Evolutionary conservation across 1,284 basidiomycete genomes (phyloP), one percentile per base, ranked within the genome.

Genomic region (Cryptococcus neoformans): DNA sequence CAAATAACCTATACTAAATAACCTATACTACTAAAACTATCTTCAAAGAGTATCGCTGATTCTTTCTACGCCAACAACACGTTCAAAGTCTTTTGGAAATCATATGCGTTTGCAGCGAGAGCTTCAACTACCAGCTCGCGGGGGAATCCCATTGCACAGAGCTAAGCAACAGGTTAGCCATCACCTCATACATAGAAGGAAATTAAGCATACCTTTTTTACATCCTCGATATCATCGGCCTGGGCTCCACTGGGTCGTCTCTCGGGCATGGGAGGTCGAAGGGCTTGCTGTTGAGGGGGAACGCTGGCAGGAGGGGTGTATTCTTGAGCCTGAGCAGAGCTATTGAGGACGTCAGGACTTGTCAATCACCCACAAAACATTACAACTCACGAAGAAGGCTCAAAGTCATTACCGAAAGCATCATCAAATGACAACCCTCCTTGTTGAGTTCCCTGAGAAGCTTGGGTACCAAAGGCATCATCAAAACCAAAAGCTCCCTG

Each of bases 351-450:
- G n/a, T 41, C 40, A 41, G 40, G 40, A 11, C 40, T 41, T 38
- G 45, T 36, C 35, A 16, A 37, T n/a, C 14, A 5, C 37, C n/a
- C 12, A 39, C 11, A 34, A 21, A 35, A 21, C 17, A 36, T 17
- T 51, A 16, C 14, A 44, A 28, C 54, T 44, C 46, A 54, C 54
- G 50, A 65, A 59, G 48, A 59, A 48, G 66, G 65, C 45, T 68
- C 66, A 57, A 73, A 74, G 35, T 71, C 71, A 1, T 62, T 68
- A 47, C 81, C 77, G 63, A 85, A 85, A 0, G 79, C 79, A 53
- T 83, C 81, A 54, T 84, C 84, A 64, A 85, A 84, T 0, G 81
- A 80, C 51, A 81, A 69, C 51, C 60, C 62, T 63, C 64, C 40
- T 47, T 47, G 67, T 39, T 9, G 4, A 48, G 6, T 36, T 28